Conservation (phyloP, 2,329 filamentous ascomycete species). For the Didymosphaeria variabile region DNA sequence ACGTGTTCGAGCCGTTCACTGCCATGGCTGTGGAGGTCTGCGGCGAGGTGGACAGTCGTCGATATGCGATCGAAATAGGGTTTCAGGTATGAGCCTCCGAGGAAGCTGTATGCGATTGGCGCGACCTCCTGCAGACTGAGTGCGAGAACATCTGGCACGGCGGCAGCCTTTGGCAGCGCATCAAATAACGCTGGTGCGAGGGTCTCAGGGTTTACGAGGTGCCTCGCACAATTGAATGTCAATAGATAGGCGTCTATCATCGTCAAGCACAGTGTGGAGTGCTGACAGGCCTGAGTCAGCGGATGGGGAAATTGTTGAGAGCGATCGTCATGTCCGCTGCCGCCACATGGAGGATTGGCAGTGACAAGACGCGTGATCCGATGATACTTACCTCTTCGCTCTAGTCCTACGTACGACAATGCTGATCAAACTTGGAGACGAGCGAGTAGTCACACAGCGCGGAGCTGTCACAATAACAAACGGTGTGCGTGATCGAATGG, state of each 20-base stretch:
- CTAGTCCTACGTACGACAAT: not conserved
- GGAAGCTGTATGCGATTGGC: conserved; percentile 83
- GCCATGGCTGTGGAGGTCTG: conserved; percentile 55
- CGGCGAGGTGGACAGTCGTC: conserved; percentile 75
- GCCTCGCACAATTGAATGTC: conserved; percentile 89
- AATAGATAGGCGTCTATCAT: conserved; percentile 77
- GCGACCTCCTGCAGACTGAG: conserved; percentile 86
- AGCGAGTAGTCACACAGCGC: conserved; percentile 22
- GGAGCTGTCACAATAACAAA: not conserved
- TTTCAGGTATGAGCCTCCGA: conserved; percentile 80
- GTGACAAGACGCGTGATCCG: not conserved
- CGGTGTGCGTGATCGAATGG: not conserved
- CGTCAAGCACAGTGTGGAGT: conserved; percentile 8
- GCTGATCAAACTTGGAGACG: conserved; percentile 21
- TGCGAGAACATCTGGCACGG: conserved; percentile 73
- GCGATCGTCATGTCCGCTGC: conserved; percentile 18
- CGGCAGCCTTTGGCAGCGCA: conserved; percentile 46
- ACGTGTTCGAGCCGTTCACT: conserved; percentile 72
- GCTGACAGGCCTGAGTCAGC: conserved; percentile 33
- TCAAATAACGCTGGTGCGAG: conserved; percentile 74
- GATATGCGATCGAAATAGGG: conserved; percentile 79
- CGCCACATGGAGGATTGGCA: conserved; percentile 6
- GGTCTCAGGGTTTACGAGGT: conserved; percentile 71
- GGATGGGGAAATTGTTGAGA: conserved; percentile 23
- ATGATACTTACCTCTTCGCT: conserved; percentile 3